Evolutionary conservation across 2,329 filamentous ascomycete genomes (phyloP), one percentile per base, ranked within the genome.

Genomic region (Xylogone sp.): DNA sequence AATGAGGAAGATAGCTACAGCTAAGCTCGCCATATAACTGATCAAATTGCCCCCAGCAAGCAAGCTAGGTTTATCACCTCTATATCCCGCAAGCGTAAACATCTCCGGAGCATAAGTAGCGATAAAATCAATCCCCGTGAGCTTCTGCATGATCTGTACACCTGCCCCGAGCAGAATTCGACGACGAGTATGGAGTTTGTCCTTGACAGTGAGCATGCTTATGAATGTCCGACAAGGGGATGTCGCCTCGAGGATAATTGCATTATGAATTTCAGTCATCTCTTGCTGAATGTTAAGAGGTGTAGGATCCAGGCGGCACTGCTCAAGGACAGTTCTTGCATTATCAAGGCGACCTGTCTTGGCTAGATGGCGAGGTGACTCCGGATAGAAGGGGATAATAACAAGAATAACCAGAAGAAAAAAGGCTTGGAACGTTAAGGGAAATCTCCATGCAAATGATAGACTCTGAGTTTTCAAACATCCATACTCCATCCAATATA

Each of bases 1-100:
- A 0, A 88, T 69, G 0, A 83, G 87, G 58, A 87, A 87, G 88
- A 75, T 59, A 86, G 83, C 0, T 48, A 50, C n/a, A 13, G 87
- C 83, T 2, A 85, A 79, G 1, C 84, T 76, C 1, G 78, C 84
- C 0, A 79, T 83, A 56, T 88, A 84, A 4, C 84, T 0, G 81
- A 84, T 4, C 80, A 50, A 79, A 78, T 50, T 63, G 62, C 51
- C 46, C 31, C 51, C 44, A 39, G 51, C 51, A 3, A 53, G 21
- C 43, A 22, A 71, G 65, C 21, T 75, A 71, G 16, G 73, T 69
- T 7, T 76, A 73, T 48, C 79, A 76, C 58, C 90, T 86, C 20
- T 84, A 71, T 49, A 78, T 74, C n/a, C 79, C 77, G 18, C 85
- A 80, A 53, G 76, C 79, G 53, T 77, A 73, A 56, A 90, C 88